These are phyloP conservation scores for Neurospora crassa DNA, from an alignment of 2,329 filamentous ascomycete genomes.

Conservation along the genomic window DNA sequence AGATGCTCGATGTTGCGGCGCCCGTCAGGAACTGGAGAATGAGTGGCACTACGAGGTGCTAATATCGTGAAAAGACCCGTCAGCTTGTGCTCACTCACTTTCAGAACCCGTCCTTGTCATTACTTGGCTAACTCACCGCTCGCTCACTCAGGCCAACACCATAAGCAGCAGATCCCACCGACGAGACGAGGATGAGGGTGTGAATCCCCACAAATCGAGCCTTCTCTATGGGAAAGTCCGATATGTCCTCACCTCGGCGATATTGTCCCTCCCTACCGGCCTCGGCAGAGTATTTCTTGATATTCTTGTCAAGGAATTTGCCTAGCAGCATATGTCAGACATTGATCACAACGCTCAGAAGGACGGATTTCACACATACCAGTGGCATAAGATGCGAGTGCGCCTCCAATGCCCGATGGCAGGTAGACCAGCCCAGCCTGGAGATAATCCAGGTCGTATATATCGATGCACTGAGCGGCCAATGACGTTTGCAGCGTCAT, in stretches of 20 bases:
- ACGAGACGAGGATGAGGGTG: not conserved
- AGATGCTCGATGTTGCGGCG: slow-evolving; percentile 5
- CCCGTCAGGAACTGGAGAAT: slow-evolving; percentile 9
- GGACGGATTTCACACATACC: not conserved
- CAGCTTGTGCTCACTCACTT: not conserved
- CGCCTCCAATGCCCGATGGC: not conserved
- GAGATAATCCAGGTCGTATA: not conserved
- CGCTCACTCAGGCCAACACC: slow-evolving; percentile 3
- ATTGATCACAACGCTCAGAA: not conserved
- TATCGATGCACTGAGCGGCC: slow-evolving; percentile 6
- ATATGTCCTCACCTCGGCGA: slow-evolving; percentile 4
- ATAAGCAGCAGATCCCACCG: slow-evolving; percentile 7
- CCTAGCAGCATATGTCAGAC: not conserved
- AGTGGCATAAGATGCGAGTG: slow-evolving; percentile 4
- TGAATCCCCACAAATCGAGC: slow-evolving; percentile 4
- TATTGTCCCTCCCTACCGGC: not conserved
- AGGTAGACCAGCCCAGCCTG: not conserved
- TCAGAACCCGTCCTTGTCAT: rapidly evolving
- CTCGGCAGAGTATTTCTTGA: not conserved
- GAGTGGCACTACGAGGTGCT: slow-evolving; percentile 10
- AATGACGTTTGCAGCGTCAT: slow-evolving; percentile 8
- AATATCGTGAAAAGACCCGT: no score
- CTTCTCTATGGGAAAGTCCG: slow-evolving; percentile 6
- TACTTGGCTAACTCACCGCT: slow-evolving; percentile 1
- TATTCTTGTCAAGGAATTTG: slow-evolving; percentile 9